These are phyloP conservation scores for Stemphylium beticola DNA, from an alignment of 2,329 filamentous ascomycete genomes.

Conservation along the genomic window DNA sequence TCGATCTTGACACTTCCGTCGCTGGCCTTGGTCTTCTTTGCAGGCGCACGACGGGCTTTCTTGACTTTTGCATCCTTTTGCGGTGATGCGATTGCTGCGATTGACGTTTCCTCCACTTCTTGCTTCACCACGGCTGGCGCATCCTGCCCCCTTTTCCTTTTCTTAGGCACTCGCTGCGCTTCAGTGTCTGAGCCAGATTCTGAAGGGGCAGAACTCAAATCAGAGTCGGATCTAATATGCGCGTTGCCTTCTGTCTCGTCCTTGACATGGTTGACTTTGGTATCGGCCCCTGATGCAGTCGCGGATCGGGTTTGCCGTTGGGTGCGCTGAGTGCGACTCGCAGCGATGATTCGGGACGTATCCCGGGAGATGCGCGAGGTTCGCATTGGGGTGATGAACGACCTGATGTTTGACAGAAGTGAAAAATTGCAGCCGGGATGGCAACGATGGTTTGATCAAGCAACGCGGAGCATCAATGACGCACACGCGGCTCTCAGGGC, in stretches of 20 bases:
- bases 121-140: conserved; percentile 42
- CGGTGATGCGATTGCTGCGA: conserved; percentile 30
- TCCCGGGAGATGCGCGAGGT: conserved; percentile 49
- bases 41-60: conserved; percentile 47
- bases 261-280: conserved; percentile 13
- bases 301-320: conserved; percentile 42
- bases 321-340: conserved; percentile 33
- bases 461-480: neutral
- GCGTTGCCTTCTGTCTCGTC: conserved; percentile 16
- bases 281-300: conserved; percentile 24
- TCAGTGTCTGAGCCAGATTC: conserved; percentile 34
- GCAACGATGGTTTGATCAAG: neutral
- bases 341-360: conserved; percentile 41
- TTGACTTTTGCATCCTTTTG: conserved; percentile 33
- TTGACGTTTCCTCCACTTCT: conserved; percentile 28
- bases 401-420: neutral
- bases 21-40: conserved; percentile 41
- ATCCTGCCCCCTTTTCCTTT: conserved; percentile 56
- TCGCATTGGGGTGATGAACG: conserved; percentile 32
- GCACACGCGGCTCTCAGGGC: neutral
- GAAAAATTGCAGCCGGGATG: neutral
- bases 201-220: conserved; percentile 40
- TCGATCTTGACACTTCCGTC: conserved; percentile 53
- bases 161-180: conserved; percentile 36
- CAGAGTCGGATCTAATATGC: conserved; percentile 33